phyloP scores from a whole-genome alignment of 2,329 filamentous ascomycete genomes.

The Ustilaginoidea virens region DNA sequence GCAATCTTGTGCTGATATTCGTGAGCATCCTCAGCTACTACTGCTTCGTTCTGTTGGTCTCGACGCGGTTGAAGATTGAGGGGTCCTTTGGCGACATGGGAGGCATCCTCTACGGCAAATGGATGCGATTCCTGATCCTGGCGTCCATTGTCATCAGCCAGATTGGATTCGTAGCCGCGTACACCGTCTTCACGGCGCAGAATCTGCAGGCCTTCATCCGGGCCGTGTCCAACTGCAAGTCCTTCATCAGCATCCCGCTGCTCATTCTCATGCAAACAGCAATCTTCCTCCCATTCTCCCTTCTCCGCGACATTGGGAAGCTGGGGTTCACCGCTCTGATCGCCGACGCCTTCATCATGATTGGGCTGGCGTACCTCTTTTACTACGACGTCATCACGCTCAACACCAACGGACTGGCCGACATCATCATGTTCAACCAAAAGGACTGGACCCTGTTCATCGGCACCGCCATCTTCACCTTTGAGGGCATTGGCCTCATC shows the following conservation, averaged over 20 bases:
- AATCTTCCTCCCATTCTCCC: constrained; percentile 84
- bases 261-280: constrained; percentile 91
- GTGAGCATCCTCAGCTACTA: constrained; percentile 88
- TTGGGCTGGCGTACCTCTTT: constrained; percentile 85
- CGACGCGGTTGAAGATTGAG: constrained; percentile 68
- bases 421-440: constrained; percentile 82
- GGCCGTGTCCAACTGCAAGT: constrained; percentile 78
- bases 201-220: constrained; percentile 91
- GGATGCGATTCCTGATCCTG: constrained; percentile 79
- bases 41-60: constrained; percentile 88
- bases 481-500: constrained; percentile 92
- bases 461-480: constrained; percentile 96
- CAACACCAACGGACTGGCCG: constrained; percentile 56
- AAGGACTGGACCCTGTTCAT: constrained; percentile 96
- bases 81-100: constrained; percentile 98
- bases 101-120: constrained; percentile 75
- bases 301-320: constrained; percentile 94
- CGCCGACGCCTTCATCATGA: constrained; percentile 85
- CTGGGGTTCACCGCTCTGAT: constrained; percentile 88
- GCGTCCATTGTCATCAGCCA: constrained; percentile 89
- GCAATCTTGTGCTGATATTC: constrained; percentile 72
- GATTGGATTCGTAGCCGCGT: constrained; percentile 85
- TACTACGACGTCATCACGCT: constrained; percentile 90
- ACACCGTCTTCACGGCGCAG: constrained; percentile 92
- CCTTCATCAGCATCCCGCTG: constrained; percentile 70